phyloP scores from a whole-genome alignment of 2,329 filamentous ascomycete genomes.

The Pyrenophora graminea region DNA sequence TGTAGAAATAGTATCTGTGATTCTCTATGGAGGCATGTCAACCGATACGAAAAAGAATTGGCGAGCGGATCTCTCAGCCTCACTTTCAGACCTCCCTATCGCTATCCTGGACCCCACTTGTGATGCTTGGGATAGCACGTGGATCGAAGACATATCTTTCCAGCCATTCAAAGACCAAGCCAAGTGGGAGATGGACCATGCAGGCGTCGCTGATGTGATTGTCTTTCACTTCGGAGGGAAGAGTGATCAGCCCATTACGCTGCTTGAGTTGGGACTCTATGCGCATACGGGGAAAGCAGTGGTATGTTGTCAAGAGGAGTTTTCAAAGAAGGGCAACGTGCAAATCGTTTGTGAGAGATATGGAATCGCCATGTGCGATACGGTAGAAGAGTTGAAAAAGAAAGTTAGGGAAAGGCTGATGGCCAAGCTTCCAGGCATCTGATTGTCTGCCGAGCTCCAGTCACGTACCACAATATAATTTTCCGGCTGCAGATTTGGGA shows the following conservation, averaged over 20 bases:
- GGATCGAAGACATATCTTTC: slow-evolving; percentile 59
- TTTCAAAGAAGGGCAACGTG: slow-evolving; percentile 65
- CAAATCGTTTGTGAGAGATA: slow-evolving; percentile 57
- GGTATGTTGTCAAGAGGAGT: slow-evolving; percentile 59
- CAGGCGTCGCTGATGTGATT: slow-evolving; percentile 59
- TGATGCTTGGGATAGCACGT: slow-evolving; percentile 61
- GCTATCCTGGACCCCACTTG: slow-evolving; percentile 63
- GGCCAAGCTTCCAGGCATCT: slow-evolving; percentile 5
- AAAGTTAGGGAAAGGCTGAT: slow-evolving; percentile 33
- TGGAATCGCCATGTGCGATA: slow-evolving; percentile 52
- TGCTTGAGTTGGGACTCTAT: slow-evolving; percentile 65
- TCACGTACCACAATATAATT: neutral
- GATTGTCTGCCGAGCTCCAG: neutral
- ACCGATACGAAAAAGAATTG: slow-evolving; percentile 50
- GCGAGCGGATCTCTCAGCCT: slow-evolving; percentile 53
- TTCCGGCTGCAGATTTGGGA: neutral
- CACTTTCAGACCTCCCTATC: slow-evolving; percentile 50
- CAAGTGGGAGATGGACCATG: slow-evolving; percentile 65
- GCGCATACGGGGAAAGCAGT: slow-evolving; percentile 52
- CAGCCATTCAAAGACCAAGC: slow-evolving; percentile 60
- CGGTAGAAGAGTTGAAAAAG: slow-evolving; percentile 47
- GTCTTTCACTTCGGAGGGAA: slow-evolving; percentile 58
- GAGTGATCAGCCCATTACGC: slow-evolving; percentile 57
- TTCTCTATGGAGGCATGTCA: slow-evolving; percentile 63
- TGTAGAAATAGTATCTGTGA: slow-evolving; percentile 49